phyloP scores from a whole-genome alignment of 2,329 filamentous ascomycete genomes.

The Colletotrichum tropicicola region DNA sequence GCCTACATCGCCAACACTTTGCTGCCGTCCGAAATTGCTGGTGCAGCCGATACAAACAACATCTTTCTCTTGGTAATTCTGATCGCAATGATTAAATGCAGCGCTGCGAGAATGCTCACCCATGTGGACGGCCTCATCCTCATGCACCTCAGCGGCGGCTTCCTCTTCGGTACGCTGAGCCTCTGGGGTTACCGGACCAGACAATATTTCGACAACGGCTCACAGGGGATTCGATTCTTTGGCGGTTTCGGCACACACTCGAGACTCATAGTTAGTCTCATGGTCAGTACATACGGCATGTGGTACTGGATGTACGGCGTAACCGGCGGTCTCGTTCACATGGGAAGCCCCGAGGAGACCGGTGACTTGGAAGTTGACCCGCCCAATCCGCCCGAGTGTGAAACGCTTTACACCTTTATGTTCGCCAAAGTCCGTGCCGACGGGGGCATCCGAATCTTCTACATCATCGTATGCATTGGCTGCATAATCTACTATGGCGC shows the following conservation, averaged over 20 bases:
- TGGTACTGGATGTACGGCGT: constrained; percentile 40
- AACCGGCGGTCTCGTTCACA: constrained; percentile 7
- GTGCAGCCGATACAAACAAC: constrained; percentile 37
- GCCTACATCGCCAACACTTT: constrained; percentile 38
- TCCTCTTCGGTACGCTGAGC: constrained; percentile 37
- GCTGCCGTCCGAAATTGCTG: constrained; percentile 34
- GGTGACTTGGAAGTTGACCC: constrained; percentile 25
- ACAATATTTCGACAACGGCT: constrained; percentile 33
- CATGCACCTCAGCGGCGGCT: constrained; percentile 40
- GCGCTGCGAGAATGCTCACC: constrained; percentile 22
- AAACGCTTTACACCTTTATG: constrained; percentile 35
- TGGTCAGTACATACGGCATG: constrained; percentile 35
- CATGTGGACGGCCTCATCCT: constrained; percentile 38
- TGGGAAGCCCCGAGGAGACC: constrained; percentile 29
- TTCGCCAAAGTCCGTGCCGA: constrained; percentile 35
- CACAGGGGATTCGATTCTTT: constrained; percentile 32
- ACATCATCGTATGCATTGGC: constrained; percentile 32
- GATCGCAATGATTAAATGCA: constrained; percentile 36
- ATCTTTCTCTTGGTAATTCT: constrained; percentile 43
- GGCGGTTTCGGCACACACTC: constrained; percentile 37
- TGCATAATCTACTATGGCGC: constrained; percentile 34
- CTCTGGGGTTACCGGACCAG: constrained; percentile 40
- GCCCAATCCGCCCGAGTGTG: constrained; percentile 30
- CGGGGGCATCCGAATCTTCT: constrained; percentile 34
- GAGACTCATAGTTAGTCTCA: constrained; percentile 33